Percentiles rank a stretch among this genome's conserved stretches.
These are phyloP conservation scores for Helichrysum umbraculigerum DNA, from an alignment of 129 eudicot species.

Conservation along the genomic window DNA sequence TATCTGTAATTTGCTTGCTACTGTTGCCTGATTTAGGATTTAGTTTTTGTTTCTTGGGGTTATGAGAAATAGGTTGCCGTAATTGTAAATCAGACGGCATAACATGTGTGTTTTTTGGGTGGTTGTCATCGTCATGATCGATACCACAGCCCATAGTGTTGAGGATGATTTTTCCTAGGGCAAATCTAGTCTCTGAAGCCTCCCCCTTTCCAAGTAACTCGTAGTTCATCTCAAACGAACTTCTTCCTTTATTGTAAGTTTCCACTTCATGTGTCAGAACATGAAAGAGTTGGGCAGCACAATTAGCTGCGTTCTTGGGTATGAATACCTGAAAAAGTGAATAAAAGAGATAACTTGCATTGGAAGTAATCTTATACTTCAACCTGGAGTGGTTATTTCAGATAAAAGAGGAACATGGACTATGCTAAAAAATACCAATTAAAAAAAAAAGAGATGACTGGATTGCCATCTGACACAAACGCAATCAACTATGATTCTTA, in stretches of 20 bases:
- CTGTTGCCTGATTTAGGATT: conserved; percentile 21
- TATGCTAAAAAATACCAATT: not conserved
- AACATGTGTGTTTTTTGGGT: conserved; percentile 6
- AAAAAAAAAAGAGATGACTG: not conserved
- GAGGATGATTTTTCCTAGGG: conserved; percentile 70
- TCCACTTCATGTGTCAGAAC: conserved; percentile 24
- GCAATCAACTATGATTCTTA: not conserved
- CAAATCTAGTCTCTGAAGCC: conserved; percentile 52
- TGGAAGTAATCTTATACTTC: not conserved
- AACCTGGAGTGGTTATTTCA: not conserved
- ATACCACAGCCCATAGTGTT: conserved; percentile 49
- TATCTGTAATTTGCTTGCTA: conserved; percentile 20
- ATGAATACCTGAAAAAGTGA: conserved; percentile 57
- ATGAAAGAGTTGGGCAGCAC: conserved; percentile 39
- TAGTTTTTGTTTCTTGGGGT: conserved; percentile 6
- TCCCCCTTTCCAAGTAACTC: conserved; percentile 52
- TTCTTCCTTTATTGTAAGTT: conserved; percentile 33
- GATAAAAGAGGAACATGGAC: conserved; percentile 9
- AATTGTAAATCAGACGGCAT: conserved; percentile 15
- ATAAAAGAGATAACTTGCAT: conserved; percentile 2
- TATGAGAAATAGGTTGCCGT: conserved; percentile 21
- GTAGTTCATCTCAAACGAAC: conserved; percentile 42
- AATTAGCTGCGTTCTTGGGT: conserved; percentile 38
- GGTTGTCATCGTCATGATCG: conserved; percentile 21
- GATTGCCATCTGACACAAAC: not conserved